Conservation (phyloP, 345 rosid species). For the Heritiera littoralis region DNA sequence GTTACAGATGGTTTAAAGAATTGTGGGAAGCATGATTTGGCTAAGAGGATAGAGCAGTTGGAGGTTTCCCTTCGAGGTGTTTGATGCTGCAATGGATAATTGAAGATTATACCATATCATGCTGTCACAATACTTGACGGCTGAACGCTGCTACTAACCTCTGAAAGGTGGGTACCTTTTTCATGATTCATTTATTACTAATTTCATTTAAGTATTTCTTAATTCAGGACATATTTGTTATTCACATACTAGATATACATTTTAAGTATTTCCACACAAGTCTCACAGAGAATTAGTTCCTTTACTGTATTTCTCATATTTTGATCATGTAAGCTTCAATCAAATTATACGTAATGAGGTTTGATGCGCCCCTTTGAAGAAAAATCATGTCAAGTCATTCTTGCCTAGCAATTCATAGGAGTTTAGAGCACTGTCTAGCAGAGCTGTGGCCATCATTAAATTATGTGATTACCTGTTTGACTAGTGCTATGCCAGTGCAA, state of each 20-base stretch:
- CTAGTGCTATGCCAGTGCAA: background rate
- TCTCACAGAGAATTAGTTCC: background rate
- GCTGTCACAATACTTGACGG: background rate
- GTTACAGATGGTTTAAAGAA: constrained; percentile 87
- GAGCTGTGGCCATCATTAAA: background rate
- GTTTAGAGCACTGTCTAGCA: background rate
- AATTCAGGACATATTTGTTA: too few species aligned
- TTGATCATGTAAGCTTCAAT: background rate
- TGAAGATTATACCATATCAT: background rate
- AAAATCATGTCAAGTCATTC: background rate
- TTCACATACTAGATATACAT: background rate
- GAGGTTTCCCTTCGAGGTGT: constrained; percentile 63
- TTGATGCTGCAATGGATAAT: constrained; percentile 26
- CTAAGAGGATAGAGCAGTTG: constrained; percentile 69
- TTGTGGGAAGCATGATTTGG: constrained; percentile 85
- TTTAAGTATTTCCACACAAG: background rate
- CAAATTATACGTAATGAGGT: background rate
- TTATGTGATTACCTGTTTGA: background rate
- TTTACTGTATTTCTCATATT: too few species aligned
- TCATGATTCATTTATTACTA: background rate
- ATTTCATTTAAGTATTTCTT: background rate
- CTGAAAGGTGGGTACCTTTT: constrained; percentile 6
- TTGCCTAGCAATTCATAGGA: background rate
- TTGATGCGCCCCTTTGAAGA: background rate
- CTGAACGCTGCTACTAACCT: background rate